Percentiles rank a stretch among this genome's conserved stretches.
These are phyloP conservation scores for Spinacia oleracea DNA, from an alignment of 179 eudicot genomes.

Conservation along the genomic window DNA sequence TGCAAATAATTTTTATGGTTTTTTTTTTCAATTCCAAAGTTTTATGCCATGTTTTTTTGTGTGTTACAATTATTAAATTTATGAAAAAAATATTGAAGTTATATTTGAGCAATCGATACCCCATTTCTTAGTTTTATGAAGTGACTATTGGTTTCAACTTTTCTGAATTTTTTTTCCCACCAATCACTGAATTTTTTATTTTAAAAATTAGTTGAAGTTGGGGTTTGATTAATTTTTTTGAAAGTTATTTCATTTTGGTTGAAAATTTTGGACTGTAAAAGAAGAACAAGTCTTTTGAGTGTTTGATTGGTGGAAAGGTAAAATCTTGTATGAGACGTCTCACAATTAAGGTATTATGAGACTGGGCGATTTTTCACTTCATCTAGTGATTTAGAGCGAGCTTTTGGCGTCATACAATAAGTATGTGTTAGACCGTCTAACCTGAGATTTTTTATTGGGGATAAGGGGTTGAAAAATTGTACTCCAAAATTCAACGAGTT, in stretches of 20 bases:
- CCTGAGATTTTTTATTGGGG: background rate
- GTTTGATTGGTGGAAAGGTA: background rate
- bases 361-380: too few relatives aligned
- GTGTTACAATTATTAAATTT: background rate
- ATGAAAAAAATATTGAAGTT: background rate
- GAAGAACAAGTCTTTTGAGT: background rate
- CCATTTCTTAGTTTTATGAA: background rate
- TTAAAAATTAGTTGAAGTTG: background rate
- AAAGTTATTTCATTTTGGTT: background rate
- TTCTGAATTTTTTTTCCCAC: background rate
- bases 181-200: background rate
- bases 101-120: conserved; percentile 9
- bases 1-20: background rate
- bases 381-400: too few relatives aligned
- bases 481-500: conserved; percentile 4
- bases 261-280: background rate
- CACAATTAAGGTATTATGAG: too few relatives aligned
- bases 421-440: too few relatives aligned
- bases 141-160: background rate
- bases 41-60: conserved; percentile 6
- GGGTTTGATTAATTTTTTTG: background rate
- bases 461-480: background rate
- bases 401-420: too few relatives aligned
- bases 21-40: background rate
- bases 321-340: too few relatives aligned